phyloP scores from a whole-genome alignment of 495 filamentous ascomycete species.

The Astrothelium macrocarpum region DNA sequence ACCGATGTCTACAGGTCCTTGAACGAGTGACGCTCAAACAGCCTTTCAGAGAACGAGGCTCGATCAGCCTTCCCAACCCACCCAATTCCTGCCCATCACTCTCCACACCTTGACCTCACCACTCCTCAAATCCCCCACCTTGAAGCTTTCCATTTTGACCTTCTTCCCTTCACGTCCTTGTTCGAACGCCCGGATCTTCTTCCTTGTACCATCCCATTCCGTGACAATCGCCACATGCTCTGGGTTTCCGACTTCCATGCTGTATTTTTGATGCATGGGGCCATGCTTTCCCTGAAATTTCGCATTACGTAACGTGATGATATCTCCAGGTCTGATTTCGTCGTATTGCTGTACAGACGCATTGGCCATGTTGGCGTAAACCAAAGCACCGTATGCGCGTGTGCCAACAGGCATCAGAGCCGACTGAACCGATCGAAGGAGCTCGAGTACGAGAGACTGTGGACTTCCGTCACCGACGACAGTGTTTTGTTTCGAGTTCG shows the following conservation, averaged over 20 bases:
- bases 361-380: slow-evolving; percentile 91
- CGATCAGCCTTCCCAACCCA: slow-evolving; percentile 58
- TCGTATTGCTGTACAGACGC: slow-evolving; percentile 81
- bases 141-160: slow-evolving; percentile 86
- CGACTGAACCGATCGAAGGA: slow-evolving; percentile 61
- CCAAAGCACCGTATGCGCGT: slow-evolving; percentile 80
- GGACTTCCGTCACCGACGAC: slow-evolving; percentile 79
- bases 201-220: slow-evolving; percentile 98
- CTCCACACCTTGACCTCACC: slow-evolving; percentile 98
- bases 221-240: slow-evolving; percentile 95
- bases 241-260: slow-evolving; percentile 41
- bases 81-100: slow-evolving; percentile 83
- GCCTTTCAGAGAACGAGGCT: not conserved
- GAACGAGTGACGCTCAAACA: not conserved
- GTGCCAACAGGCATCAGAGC: slow-evolving; percentile 74
- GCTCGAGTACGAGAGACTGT: slow-evolving; percentile 62
- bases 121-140: slow-evolving; percentile 80
- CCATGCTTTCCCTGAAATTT: slow-evolving; percentile 94
- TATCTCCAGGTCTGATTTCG: slow-evolving; percentile 89
- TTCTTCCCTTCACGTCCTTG: slow-evolving; percentile 93
- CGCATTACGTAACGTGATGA: slow-evolving; percentile 87
- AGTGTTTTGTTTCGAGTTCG: slow-evolving; percentile 55
- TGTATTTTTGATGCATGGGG: slow-evolving; percentile 90
- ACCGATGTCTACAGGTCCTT: not conserved
- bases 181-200: slow-evolving; percentile 93